Conservation (phyloP, 2,329 filamentous ascomycete species). For the Allantophomopsis cytisporea region DNA sequence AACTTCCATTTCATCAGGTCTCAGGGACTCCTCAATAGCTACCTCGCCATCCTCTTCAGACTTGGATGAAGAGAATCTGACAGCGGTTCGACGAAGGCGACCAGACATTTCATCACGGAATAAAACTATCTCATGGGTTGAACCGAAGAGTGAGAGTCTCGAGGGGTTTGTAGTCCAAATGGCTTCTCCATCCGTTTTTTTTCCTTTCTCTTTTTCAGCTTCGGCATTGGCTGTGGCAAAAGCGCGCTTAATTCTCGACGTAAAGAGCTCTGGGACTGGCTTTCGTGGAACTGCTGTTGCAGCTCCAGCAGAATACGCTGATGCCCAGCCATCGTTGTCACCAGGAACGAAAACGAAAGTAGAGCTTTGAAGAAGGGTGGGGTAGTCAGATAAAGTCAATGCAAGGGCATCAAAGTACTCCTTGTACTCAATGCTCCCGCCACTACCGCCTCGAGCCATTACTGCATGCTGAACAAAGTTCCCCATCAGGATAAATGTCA, state of each 20-base stretch:
- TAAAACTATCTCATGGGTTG: constrained; percentile 74
- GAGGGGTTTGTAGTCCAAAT: constrained; percentile 85
- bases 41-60: constrained; percentile 20
- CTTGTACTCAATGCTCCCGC: constrained; percentile 90
- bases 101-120: constrained; percentile 79
- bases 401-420: constrained; percentile 88
- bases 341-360: constrained; percentile 91
- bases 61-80: constrained; percentile 48
- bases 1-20: constrained; percentile 26
- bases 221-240: constrained; percentile 72
- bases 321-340: constrained; percentile 96
- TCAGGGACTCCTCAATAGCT: constrained; percentile 10
- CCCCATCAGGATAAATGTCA: constrained; percentile 72
- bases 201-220: constrained; percentile 31
- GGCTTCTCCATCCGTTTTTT: constrained; percentile 51
- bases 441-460: constrained; percentile 54
- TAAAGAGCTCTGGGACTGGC: constrained; percentile 77
- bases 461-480: constrained; percentile 63
- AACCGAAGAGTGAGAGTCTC: constrained; percentile 72
- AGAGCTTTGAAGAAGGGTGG: constrained; percentile 60
- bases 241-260: constrained; percentile 66
- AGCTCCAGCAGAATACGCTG: constrained; percentile 66
- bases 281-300: constrained; percentile 57
- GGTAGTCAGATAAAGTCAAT: constrained; percentile 70
- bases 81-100: constrained; percentile 61